Percentiles rank a stretch among this genome's conserved stretches.
Evolutionary conservation across 2,329 filamentous ascomycete genomes (phyloP).

Genomic region (Calonectria pauciramosa): DNA sequence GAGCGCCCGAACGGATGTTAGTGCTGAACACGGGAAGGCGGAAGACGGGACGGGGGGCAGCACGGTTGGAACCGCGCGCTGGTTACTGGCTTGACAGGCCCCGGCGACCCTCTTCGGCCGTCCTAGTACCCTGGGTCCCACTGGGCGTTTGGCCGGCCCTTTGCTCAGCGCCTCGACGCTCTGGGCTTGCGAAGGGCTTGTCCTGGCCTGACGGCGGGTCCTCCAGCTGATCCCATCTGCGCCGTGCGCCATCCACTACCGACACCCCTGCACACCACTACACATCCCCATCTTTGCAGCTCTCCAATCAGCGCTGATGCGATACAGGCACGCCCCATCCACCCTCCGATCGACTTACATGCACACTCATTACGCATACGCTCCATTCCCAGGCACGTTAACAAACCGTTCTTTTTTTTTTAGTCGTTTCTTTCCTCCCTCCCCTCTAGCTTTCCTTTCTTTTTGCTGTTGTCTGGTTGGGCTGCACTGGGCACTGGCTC

Average conservation of each 20-base stretch:
- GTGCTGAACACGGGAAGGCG: constrained; percentile 39
- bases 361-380: constrained; percentile 42
- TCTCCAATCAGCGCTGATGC: constrained; percentile 41
- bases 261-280: constrained; percentile 47
- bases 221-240: constrained; percentile 45
- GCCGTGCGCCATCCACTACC: constrained; percentile 42
- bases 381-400: constrained; percentile 38
- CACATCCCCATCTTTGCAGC: constrained; percentile 28
- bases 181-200: constrained; percentile 34
- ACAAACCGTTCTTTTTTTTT: constrained; percentile 38
- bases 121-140: constrained; percentile 34
- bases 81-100: constrained; percentile 27
- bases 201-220: constrained; percentile 23
- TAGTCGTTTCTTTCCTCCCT: constrained; percentile 15
- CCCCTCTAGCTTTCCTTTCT: constrained; percentile 27
- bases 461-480: constrained; percentile 26
- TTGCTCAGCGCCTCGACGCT: constrained; percentile 25
- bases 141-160: constrained; percentile 25
- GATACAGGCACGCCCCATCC: constrained; percentile 41
- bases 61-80: constrained; percentile 45
- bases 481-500: constrained; percentile 20
- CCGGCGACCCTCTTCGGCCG: constrained; percentile 25
- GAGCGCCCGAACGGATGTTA: constrained; percentile 13
- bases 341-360: constrained; percentile 35
- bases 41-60: constrained; percentile 44